These are phyloP conservation scores for Candolleomyces eurysporus DNA, from an alignment of 768 basidiomycete genomes.

Conservation along the genomic window DNA sequence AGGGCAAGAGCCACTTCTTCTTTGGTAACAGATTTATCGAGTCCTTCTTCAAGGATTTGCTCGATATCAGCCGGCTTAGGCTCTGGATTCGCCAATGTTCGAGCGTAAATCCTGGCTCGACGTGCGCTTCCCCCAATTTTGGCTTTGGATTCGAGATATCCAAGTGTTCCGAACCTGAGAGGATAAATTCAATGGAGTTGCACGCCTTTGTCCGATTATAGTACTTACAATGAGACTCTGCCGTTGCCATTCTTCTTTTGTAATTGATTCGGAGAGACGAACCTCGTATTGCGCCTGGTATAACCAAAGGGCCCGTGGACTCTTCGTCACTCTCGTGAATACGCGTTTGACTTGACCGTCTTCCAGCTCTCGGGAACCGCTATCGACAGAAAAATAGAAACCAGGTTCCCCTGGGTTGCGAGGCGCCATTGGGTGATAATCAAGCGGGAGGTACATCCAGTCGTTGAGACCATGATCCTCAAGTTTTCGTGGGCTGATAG, in stretches of 20 bases:
- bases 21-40: conserved; percentile 9
- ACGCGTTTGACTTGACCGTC: conserved; percentile 24
- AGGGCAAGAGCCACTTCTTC: conserved; percentile 15
- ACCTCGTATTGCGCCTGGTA: conserved; percentile 32
- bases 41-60: background rate
- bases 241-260: conserved; percentile 21
- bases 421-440: conserved; percentile 25
- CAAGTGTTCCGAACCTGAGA: background rate
- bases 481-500: conserved; percentile 13
- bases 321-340: conserved; percentile 28
- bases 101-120: conserved; percentile 25
- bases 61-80: background rate
- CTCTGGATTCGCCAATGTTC: conserved; percentile 19
- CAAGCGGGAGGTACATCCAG: conserved; percentile 26
- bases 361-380: conserved; percentile 8
- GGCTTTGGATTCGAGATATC: background rate
- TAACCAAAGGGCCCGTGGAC: conserved; percentile 23
- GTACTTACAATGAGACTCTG: conserved; percentile 16
- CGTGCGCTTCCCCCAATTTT: conserved; percentile 27
- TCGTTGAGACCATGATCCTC: conserved; percentile 21
- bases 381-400: conserved; percentile 18
- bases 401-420: conserved; percentile 26
- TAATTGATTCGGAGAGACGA: conserved; percentile 35
- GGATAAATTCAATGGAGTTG: background rate
- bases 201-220: background rate